phyloP scores from a whole-genome alignment of 2,329 filamentous ascomycete genomes.

The Elsinoe arachidis region DNA sequence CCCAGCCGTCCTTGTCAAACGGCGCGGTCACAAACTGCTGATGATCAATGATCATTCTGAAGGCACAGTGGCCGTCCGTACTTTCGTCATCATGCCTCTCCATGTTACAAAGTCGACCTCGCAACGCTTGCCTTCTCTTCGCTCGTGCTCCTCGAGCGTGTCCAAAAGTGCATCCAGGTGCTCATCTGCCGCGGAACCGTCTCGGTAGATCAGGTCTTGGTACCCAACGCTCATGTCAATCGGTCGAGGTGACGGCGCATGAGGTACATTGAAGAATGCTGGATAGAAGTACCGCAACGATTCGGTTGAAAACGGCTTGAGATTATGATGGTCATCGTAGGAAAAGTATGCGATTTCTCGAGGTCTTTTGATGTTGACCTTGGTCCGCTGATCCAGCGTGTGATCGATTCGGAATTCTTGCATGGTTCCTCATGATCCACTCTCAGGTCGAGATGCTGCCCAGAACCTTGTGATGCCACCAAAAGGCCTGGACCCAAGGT shows the following conservation, averaged over 20 bases:
- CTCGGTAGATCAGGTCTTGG: constrained; percentile 70
- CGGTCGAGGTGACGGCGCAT: constrained; percentile 37
- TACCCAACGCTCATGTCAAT: constrained; percentile 73
- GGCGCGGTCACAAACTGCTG: constrained; percentile 72
- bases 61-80: constrained; percentile 30
- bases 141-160: constrained; percentile 65
- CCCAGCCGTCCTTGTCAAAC: constrained; percentile 82
- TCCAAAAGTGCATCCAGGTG: constrained; percentile 78
- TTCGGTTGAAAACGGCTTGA: constrained; percentile 60
- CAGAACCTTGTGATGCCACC: background rate
- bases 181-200: constrained; percentile 66
- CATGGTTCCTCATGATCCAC: constrained; percentile 1
- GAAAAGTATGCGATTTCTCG: constrained; percentile 83
- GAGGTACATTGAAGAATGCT: constrained; percentile 32
- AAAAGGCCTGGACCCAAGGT: too few species aligned
- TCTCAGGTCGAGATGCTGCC: too few species aligned
- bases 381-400: background rate
- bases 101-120: constrained; percentile 81
- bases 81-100: constrained; percentile 98
- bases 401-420: constrained; percentile 10
- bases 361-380: constrained; percentile 10
- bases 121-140: constrained; percentile 55
- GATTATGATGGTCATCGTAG: constrained; percentile 74
- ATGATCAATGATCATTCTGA: constrained; percentile 12
- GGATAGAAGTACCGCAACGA: constrained; percentile 86